A percentile compares a stretch with the other conserved stretches of the same genome.
These are phyloP conservation scores for Tagetes patula DNA, from an alignment of 129 eudicot genomes.

Conservation along the genomic window DNA sequence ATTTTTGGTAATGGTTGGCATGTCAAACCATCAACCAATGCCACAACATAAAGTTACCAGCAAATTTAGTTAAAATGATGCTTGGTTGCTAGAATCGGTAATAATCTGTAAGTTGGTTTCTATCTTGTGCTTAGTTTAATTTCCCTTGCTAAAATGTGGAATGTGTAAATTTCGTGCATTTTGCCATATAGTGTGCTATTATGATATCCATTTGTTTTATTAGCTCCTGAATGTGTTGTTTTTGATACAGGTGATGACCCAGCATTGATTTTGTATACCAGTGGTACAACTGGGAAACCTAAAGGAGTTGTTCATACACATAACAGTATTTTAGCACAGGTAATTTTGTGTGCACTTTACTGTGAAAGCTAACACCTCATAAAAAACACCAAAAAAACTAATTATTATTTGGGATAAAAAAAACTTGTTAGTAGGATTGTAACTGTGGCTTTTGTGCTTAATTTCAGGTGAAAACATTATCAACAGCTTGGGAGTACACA, in stretches of 20 bases:
- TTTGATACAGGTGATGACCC: constrained; percentile 59
- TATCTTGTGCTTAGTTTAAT: neutral
- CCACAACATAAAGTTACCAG: neutral
- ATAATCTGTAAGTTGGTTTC: neutral
- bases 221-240: constrained; percentile 10
- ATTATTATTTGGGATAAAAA: neutral
- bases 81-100: neutral
- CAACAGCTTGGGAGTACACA: constrained; percentile 92
- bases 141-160: neutral
- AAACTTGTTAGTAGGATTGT: constrained; percentile 1
- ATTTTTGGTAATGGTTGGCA: neutral
- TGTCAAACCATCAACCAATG: neutral
- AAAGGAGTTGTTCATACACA: constrained; percentile 99
- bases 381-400: neutral
- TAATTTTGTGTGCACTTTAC: constrained; percentile 28
- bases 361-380: neutral
- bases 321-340: constrained; percentile 86
- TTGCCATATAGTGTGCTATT: neutral
- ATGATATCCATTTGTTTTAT: neutral
- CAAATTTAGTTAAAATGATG: neutral
- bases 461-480: constrained; percentile 86
- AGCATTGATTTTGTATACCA: constrained; percentile 90
- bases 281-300: constrained; percentile 99
- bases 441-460: constrained; percentile 11
- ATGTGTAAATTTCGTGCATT: neutral